phyloP scores from a whole-genome alignment of 768 basidiomycete species.

The Macrocybe gigantea region DNA sequence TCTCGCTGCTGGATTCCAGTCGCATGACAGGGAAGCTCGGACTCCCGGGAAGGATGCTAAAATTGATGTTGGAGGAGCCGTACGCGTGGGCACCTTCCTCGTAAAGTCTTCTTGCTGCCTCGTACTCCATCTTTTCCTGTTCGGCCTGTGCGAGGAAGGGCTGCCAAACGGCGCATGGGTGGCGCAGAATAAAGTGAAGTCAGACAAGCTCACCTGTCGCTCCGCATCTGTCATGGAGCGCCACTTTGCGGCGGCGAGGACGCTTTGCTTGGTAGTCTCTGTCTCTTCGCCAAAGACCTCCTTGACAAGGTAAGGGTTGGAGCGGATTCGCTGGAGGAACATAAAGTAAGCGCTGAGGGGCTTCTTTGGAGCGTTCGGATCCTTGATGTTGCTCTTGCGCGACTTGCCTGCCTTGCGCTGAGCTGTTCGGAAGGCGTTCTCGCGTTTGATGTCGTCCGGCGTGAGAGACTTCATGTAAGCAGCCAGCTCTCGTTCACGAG shows the following conservation, averaged over 20 bases:
- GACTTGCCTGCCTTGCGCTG: conserved; percentile 93
- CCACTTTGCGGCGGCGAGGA: conserved; percentile 90
- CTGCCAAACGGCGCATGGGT: conserved; percentile 28
- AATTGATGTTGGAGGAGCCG: conserved; percentile 72
- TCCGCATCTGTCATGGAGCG: conserved; percentile 90
- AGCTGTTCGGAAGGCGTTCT: conserved; percentile 86
- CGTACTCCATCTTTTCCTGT: conserved; percentile 93
- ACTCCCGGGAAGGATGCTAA: conserved; percentile 71
- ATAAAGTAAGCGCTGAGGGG: conserved; percentile 93
- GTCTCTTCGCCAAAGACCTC: conserved; percentile 87
- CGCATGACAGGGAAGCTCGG: conserved; percentile 58
- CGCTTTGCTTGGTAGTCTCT: conserved; percentile 93
- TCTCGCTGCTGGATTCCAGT: conserved; percentile 65
- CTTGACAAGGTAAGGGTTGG: conserved; percentile 64
- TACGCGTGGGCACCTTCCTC: conserved; percentile 74
- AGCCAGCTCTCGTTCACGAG: conserved; percentile 73
- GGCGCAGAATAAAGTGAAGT: conserved; percentile 4
- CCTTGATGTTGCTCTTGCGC: conserved; percentile 91
- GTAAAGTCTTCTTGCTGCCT: conserved; percentile 77
- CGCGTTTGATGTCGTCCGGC: conserved; percentile 90
- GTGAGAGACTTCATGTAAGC: conserved; percentile 87
- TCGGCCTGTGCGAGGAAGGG: conserved; percentile 92
- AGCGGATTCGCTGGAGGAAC: conserved; percentile 88
- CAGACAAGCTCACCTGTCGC: conserved; percentile 60
- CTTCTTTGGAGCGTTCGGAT: conserved; percentile 95